Percentiles rank a stretch among this genome's conserved stretches.
phyloP scores from a whole-genome alignment of 345 rosid genomes.

The Lenwebbia sp. region DNA sequence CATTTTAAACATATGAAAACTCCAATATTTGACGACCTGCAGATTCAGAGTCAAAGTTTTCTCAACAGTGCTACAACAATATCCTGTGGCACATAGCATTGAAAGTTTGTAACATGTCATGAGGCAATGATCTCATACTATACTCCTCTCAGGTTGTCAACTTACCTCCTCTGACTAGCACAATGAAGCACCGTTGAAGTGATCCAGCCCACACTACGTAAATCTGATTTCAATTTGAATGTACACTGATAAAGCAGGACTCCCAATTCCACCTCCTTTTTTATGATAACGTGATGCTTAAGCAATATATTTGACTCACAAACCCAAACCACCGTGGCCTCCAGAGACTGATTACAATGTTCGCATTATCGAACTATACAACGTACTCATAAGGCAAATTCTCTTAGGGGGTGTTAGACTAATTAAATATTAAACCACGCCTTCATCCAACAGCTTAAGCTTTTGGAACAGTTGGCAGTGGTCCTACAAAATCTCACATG shows the following conservation, averaged over 20 bases:
- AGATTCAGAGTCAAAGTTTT: conserved; percentile 7
- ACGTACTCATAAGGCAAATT: background rate
- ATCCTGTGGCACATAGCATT: background rate
- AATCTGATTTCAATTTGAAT: background rate
- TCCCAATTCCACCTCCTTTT: background rate
- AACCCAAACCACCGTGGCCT: background rate
- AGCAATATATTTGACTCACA: background rate
- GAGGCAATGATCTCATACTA: background rate
- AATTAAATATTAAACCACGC: no score
- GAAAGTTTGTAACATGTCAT: background rate
- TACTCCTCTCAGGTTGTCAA: background rate
- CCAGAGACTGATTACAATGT: background rate
- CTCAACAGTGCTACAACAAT: background rate
- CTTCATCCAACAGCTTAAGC: no score
- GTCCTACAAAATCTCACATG: no score
- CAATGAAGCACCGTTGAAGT: background rate
- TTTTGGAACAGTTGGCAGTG: no score
- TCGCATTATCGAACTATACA: background rate
- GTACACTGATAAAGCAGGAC: background rate
- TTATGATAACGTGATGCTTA: background rate
- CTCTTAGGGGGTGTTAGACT: no score
- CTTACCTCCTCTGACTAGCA: background rate
- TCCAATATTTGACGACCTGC: conserved; percentile 96
- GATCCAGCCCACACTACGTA: background rate
- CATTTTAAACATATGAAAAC: conserved; percentile 97